Base-by-base conservation (phyloP, 2,329 filamentous ascomycete genomes). In the Cryphonectria parasitica region DNA sequence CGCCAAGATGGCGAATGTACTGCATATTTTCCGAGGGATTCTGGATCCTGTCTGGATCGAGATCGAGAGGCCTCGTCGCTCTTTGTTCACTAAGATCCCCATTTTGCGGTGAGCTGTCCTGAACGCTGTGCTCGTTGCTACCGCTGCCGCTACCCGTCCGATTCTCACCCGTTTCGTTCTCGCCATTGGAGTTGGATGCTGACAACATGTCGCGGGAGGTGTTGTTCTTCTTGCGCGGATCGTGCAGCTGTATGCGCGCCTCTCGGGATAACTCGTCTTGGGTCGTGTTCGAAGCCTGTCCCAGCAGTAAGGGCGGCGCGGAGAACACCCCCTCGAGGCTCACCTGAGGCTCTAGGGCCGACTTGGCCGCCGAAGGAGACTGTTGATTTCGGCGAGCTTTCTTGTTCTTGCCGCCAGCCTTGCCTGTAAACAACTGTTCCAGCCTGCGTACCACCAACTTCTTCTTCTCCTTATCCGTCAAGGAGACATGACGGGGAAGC, bases 401-500 rank as follows among this genome's bases (percentile, higher is more conserved):
- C 28, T 56, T 71, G 41, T 60, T 5, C 49, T 52, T 70, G 15
- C 82, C 82, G 4, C 78, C 80, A 25, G 86, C 83, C 76, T 91
- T 92, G 2, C 93, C 93, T 0, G 92, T 94, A 73, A 96, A 97
- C 1, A 97, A 85, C 73, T 95, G 92, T 76, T 97, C 93, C 7
- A 97, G 79, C 2, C 92, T 87, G 68, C 89, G 87, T 2, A 95
- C 93, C 0, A 95, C 91, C 28, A 94, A 77, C 77, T 90, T 93
- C 82, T 93, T 94, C 82, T 89, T 93, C 7, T 91, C 87, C 74
- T 88, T 90, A 19, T 95, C 92, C 0, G 90, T 89, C 87, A 94
- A 88, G 0, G 83, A 78, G 34, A 85, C 82, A 60, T 87, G 84
- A 15, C 87, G 86, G 0, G 91, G 91, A 52, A 93, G 83, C 0